Evolutionary conservation across 1,284 basidiomycete species (phyloP), one percentile per base, ranked within the genome.

Genomic region (Naganishia cerealis): DNA sequence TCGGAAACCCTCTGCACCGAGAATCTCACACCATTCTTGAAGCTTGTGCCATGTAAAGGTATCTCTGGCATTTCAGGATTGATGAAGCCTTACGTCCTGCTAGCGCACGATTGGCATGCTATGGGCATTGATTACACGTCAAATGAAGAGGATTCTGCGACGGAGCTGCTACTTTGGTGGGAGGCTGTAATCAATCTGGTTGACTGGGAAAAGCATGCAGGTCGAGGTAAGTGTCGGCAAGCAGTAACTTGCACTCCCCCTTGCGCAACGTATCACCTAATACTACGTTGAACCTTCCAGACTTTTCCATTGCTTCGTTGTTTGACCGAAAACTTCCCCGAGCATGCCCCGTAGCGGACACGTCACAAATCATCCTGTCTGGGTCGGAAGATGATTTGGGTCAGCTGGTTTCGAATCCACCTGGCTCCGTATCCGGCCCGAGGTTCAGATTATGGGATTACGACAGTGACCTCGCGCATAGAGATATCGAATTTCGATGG

Each of bases 1-100:
- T 91, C 87, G 8, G 90, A 93, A 75, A 84, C 88, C 71, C 90
- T 96, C 18, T 99, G 95, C 77, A 99, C 95, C 2, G 96, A 99
- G 77, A 98, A 98, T 78, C 82, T 99, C 7, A 95, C 94, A 0
- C 95, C 96, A 0, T 94, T 98, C 80, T 85, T 98, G 67, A 93
- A 94, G 75, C 87, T 98, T 7, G 83, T 99, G 2, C 95, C 96
- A 0, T 98, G 94, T 84, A 92, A 95, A 77, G 87, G 90, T 2
- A 82, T 85, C n/a, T 92, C 92, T 0, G 95, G 95, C 12, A 85
- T 98, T n/a, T 91, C 92, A 0, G 84, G 82, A 13, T 26, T 71
- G 48, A 71, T 71, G 70, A 68, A 68, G 42, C 70, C 70, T 9
- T 65, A 71, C 55, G 39, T 66, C 21, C 52, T 71, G 36, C 59